Percentiles rank a stretch among this genome's conserved stretches.
phyloP scores from a whole-genome alignment of 192 early-diverging fungal genomes.

The Diversispora eburnea region DNA sequence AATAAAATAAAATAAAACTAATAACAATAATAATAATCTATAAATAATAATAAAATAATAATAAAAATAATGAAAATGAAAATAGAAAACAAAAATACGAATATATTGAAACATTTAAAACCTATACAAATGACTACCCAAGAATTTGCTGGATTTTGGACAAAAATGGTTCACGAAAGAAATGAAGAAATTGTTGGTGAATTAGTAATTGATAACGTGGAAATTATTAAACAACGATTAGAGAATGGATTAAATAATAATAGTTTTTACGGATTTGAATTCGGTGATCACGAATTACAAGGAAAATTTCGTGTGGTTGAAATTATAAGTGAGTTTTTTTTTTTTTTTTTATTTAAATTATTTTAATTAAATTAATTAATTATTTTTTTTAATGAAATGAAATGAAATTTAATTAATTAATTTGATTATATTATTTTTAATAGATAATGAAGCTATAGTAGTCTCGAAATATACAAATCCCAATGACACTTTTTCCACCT shows the following conservation, averaged over 20 bases:
- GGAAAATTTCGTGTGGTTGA: not conserved
- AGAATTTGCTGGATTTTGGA: slow-evolving; percentile 1
- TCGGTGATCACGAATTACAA: not conserved
- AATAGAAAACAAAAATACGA: not conserved
- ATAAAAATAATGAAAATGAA: too few relatives aligned
- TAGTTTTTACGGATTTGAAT: not conserved
- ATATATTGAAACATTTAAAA: not conserved
- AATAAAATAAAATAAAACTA: too few relatives aligned
- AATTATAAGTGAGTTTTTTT: not conserved
- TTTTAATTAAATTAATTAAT: not conserved
- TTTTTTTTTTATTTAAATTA: not conserved
- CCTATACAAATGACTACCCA: not conserved
- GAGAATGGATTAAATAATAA: not conserved
- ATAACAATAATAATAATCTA: too few relatives aligned
- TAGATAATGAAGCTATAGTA: not conserved
- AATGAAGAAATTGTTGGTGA: not conserved
- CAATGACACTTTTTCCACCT: not conserved
- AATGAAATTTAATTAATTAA: too few relatives aligned
- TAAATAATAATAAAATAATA: too few relatives aligned
- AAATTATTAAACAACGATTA: slow-evolving; percentile 2
- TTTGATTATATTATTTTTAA: too few relatives aligned
- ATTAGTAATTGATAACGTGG: not conserved
- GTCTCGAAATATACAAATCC: not conserved
- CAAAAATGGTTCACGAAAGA: not conserved
- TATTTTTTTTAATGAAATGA: too few relatives aligned